Evolutionary conservation across 2,329 filamentous ascomycete genomes (phyloP).

Genomic region (Teratosphaeria pseudoeucalypti): DNA sequence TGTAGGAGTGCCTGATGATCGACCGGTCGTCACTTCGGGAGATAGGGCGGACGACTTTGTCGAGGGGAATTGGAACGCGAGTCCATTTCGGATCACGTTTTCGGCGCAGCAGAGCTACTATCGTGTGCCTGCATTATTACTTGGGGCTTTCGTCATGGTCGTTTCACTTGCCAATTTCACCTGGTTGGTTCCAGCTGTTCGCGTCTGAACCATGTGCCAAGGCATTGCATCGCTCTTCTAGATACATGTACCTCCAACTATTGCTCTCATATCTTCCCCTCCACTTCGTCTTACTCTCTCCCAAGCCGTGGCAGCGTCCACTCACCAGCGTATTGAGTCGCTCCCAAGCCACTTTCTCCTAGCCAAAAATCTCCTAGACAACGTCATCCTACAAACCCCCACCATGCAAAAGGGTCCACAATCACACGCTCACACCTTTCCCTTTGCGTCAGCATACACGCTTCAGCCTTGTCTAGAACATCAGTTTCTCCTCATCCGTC

Average conservation of each 20-base stretch:
- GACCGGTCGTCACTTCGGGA: background rate
- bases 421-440: background rate
- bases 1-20: background rate
- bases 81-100: background rate
- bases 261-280: background rate
- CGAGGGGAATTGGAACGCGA: background rate
- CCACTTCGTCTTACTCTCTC: background rate
- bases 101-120: background rate
- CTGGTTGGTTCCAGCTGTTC: background rate
- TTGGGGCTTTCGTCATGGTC: background rate
- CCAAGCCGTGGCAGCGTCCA: background rate
- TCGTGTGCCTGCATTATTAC: background rate
- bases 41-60: background rate
- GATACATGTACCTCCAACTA: background rate
- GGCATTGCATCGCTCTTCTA: background rate
- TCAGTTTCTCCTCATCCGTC: background rate
- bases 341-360: background rate
- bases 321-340: background rate
- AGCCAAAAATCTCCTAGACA: background rate
- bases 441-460: background rate
- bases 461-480: background rate
- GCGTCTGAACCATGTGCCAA: background rate
- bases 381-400: background rate
- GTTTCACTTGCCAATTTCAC: background rate
- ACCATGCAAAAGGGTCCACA: background rate